These are phyloP conservation scores for Aspergillus bertholletiae DNA, from an alignment of 495 filamentous ascomycete genomes.

Conservation along the genomic window DNA sequence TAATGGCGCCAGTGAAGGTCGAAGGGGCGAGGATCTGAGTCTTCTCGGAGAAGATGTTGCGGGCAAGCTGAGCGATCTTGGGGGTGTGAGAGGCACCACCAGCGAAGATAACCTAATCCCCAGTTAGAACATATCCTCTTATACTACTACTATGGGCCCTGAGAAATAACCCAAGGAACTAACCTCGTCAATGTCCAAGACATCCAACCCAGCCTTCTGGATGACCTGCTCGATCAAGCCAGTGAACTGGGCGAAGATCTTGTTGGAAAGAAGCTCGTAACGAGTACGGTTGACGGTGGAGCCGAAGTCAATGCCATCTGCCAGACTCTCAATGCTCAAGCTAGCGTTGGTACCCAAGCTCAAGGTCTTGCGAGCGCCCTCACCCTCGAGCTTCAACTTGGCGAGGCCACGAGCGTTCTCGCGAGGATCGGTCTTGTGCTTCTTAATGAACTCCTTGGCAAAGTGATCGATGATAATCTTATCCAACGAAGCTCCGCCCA, in stretches of 20 bases:
- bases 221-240: constrained; percentile 78
- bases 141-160: not conserved
- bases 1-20: constrained; percentile 72
- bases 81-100: constrained; percentile 93
- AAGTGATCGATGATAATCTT: constrained; percentile 92
- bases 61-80: constrained; percentile 74
- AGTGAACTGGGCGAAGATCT: constrained; percentile 83
- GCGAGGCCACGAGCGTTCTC: constrained; percentile 75
- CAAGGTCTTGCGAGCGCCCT: constrained; percentile 84
- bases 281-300: constrained; percentile 88
- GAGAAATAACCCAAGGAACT: not conserved
- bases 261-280: constrained; percentile 83
- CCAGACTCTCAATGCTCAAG: constrained; percentile 85
- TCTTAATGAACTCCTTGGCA: constrained; percentile 97
- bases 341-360: constrained; percentile 81
- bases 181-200: constrained; percentile 87
- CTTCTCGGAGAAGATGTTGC: constrained; percentile 72
- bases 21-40: constrained; percentile 81
- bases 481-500: constrained; percentile 77
- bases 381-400: constrained; percentile 88
- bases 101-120: constrained; percentile 70
- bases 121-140: not conserved
- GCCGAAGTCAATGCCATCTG: constrained; percentile 84
- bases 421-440: constrained; percentile 83
- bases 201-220: constrained; percentile 87